Conservation (phyloP, 1,284 basidiomycete genomes). For the Cutaneotrichosporon arboriforme region DNA sequence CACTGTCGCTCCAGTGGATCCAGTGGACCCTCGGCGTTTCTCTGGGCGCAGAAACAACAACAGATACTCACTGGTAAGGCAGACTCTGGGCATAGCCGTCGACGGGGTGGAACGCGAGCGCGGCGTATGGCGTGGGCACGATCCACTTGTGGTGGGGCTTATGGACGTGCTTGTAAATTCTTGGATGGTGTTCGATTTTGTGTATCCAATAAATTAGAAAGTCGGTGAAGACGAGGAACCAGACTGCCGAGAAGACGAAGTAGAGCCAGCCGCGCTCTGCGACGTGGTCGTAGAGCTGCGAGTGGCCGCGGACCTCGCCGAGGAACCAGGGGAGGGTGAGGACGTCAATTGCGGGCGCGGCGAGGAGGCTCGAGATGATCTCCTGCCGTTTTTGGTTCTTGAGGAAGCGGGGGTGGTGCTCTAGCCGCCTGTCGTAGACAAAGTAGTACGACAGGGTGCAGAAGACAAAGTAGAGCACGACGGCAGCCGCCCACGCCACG, state of each 20-base stretch:
- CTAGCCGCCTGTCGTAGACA: conserved; percentile 95
- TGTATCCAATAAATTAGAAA: conserved; percentile 92
- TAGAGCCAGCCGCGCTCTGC: conserved; percentile 55
- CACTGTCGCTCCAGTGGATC: too few relatives aligned
- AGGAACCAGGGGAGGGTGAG: conserved; percentile 92
- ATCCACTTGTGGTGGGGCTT: conserved; percentile 99
- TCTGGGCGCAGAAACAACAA: too few relatives aligned
- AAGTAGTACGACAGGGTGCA: conserved; percentile 75
- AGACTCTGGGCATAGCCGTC: conserved; percentile 92
- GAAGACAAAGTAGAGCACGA: conserved; percentile 77
- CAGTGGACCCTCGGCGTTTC: too few relatives aligned
- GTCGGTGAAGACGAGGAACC: conserved; percentile 88
- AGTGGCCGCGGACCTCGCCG: conserved; percentile 82
- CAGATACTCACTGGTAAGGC: conserved; percentile 66
- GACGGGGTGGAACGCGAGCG: conserved; percentile 93
- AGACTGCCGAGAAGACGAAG: conserved; percentile 44
- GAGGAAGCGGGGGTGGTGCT: conserved; percentile 88
- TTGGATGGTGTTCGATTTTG: conserved; percentile 79
- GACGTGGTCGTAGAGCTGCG: conserved; percentile 70
- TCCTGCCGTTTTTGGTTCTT: conserved; percentile 77
- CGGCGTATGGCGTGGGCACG: conserved; percentile 93
- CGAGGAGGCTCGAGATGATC: conserved; percentile 67
- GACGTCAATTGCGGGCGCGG: conserved; percentile 73
- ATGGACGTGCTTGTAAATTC: conserved; percentile 83
- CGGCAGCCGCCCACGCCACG: conserved; percentile 75